Conservation (phyloP, 192 early-diverging fungal genomes). For the Allomyces macrogynus region DNA sequence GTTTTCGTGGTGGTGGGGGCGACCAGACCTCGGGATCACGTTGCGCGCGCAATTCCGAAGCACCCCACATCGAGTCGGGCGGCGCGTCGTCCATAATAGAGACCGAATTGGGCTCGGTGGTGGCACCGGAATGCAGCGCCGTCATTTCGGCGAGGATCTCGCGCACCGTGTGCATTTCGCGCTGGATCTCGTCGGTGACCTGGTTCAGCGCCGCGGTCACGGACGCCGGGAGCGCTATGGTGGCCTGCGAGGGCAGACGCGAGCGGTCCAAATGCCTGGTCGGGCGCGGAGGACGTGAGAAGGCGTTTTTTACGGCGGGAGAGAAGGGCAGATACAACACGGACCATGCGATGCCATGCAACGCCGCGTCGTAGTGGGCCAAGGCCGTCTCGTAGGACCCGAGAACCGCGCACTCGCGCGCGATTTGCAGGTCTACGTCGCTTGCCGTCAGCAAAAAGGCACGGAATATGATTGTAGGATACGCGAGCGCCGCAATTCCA, state of each 20-base stretch:
- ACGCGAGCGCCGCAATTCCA: no score
- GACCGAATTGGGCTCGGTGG: background rate
- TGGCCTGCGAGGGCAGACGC: no score
- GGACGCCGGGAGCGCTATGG: no score
- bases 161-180: background rate
- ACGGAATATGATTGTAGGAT: no score
- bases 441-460: no score
- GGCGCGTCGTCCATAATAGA: background rate
- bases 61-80: background rate
- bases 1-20: background rate
- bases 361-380: conserved; percentile 27
- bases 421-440: conserved; percentile 3
- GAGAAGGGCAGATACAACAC: background rate
- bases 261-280: no score
- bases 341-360: conserved; percentile 23
- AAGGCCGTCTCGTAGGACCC: conserved; percentile 35
- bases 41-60: background rate
- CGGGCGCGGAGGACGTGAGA: background rate
- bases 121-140: background rate
- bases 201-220: background rate
- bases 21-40: background rate
- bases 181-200: background rate
- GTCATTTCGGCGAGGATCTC: background rate
- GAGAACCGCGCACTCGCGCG: conserved; percentile 29
- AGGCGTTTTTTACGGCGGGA: background rate